phyloP scores from a whole-genome alignment of 371 early-diverging fungal species.

The Actinomortierella wolfii region DNA sequence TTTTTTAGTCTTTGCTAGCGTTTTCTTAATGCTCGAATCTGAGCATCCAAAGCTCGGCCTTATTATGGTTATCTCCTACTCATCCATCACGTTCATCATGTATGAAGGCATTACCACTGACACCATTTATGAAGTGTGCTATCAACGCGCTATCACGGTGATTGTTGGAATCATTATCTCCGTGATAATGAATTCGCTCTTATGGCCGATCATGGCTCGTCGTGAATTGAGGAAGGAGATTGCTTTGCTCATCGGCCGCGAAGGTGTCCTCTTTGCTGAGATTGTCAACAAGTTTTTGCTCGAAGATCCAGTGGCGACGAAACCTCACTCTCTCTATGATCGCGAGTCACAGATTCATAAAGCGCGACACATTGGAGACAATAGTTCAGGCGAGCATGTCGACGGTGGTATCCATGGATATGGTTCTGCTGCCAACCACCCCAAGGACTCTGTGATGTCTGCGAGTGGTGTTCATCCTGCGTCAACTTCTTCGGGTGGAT shows the following conservation, averaged over 20 bases:
- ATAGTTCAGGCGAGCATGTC: neutral
- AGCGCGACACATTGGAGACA: constrained; percentile 2
- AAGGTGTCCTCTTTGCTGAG: constrained; percentile 47
- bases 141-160: constrained; percentile 54
- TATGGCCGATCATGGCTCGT: constrained; percentile 70
- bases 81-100: constrained; percentile 33
- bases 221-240: constrained; percentile 59
- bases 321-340: no score
- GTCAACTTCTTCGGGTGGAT: no score
- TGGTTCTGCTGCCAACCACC: constrained; percentile 4
- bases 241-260: constrained; percentile 31
- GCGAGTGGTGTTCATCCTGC: no score
- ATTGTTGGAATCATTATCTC: constrained; percentile 61
- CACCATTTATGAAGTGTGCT: constrained; percentile 33
- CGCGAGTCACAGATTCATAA: neutral
- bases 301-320: constrained; percentile 6
- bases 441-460: neutral
- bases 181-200: constrained; percentile 53
- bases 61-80: constrained; percentile 36
- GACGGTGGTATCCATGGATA: neutral
- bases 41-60: constrained; percentile 34
- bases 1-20: constrained; percentile 45
- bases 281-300: constrained; percentile 31
- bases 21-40: constrained; percentile 27
- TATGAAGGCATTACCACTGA: constrained; percentile 21